Base-by-base conservation (phyloP, 805 yeast species). In the Nakazawaea holstii region DNA sequence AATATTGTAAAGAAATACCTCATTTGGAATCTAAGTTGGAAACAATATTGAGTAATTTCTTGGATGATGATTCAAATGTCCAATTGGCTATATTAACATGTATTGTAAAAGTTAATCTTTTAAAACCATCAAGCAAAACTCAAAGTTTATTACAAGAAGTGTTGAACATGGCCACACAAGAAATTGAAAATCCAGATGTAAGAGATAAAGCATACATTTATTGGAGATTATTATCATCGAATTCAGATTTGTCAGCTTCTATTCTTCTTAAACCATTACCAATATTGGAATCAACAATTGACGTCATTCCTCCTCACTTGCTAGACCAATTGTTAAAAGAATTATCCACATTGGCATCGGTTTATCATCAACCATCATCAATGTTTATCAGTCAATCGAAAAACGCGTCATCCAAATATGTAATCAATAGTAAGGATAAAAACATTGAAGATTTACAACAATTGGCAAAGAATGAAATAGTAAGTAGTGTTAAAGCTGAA, bases 271-370 rank as follows among this genome's bases (percentile, higher is more conserved):
- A 80, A 9, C 77, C 76, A 51, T 68, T 87, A 48, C 95, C 96
- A 10, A 77, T 80, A 8, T 79, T 94, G 49, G 76, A 79, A 39
- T 76, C 88, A 2, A 83, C 90, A 1, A 79, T 91, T 29, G 84
- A 89, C 37, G 65, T 73, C 15, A 84, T 91, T 57, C 81, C 88
- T 36, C 84, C 87, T 0, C 73, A 70, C 20, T 71, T 89, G 4
- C 73, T 91, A 49, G 79, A 82, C 37, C 83, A 80, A 52, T 72
- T 94, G 43, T 59, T 92, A 29, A 61, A 69, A n/a, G 96, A 92
- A 60, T 67, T 92, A 48, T 82, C 95, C 2, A 84, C 94, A 8
- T 74, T 94, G 52, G 83, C 96, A 35, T 88, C 97, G 0, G 94
- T 94, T 2, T 88, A 88, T 59, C 95, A 86, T 65, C 85, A 84